These are phyloP conservation scores for Suillus luteus DNA, from an alignment of 768 basidiomycete species.

Conservation along the genomic window DNA sequence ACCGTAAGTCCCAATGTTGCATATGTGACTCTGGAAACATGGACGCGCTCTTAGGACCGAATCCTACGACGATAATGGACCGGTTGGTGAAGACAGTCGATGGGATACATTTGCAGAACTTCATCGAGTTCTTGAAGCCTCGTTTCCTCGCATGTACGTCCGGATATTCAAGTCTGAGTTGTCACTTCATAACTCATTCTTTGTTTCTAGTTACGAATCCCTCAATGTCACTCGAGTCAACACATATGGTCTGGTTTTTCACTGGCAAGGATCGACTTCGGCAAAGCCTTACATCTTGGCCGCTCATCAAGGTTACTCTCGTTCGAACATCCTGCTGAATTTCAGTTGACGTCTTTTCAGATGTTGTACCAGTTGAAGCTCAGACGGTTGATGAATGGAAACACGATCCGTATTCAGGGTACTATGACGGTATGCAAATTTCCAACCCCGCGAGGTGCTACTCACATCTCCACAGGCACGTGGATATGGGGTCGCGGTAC, in stretches of 20 bases:
- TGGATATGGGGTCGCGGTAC: constrained; percentile 78
- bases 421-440: constrained; percentile 45
- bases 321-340: not conserved
- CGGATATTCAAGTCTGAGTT: not conserved
- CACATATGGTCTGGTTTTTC: constrained; percentile 57
- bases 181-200: not conserved
- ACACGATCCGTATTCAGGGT: constrained; percentile 60
- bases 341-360: constrained; percentile 31
- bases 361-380: constrained; percentile 64
- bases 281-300: constrained; percentile 53
- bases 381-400: constrained; percentile 55
- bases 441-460: not conserved
- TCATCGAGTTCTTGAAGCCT: constrained; percentile 21
- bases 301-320: constrained; percentile 46
- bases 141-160: constrained; percentile 64
- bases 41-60: constrained; percentile 39
- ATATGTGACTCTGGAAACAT: not conserved
- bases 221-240: constrained; percentile 56
- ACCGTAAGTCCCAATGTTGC: constrained; percentile 30
- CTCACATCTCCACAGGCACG: constrained; percentile 35
- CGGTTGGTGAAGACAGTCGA: constrained; percentile 45
- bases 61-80: constrained; percentile 45
- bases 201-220: constrained; percentile 41
- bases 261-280: constrained; percentile 53
- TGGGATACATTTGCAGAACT: constrained; percentile 18